These are phyloP conservation scores for Grammothele lineata DNA, from an alignment of 768 basidiomycete species.

Conservation along the genomic window DNA sequence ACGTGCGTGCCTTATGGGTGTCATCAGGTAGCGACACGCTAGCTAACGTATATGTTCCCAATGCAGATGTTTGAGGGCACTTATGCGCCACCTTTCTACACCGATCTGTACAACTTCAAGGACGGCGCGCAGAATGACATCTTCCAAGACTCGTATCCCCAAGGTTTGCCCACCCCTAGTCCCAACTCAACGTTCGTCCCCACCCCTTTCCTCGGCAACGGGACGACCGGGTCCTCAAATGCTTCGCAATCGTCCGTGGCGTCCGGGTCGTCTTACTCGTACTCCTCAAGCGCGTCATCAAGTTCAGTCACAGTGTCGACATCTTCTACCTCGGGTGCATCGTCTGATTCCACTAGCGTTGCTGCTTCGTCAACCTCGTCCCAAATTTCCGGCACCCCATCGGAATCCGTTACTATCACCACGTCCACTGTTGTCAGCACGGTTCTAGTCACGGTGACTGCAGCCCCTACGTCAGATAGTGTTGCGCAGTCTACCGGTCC, in stretches of 20 bases:
- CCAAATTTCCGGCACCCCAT: background rate
- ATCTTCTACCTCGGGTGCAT: slow-evolving; percentile 38
- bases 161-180: slow-evolving; percentile 20
- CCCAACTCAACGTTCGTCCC: slow-evolving; percentile 26
- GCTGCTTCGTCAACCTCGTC: background rate
- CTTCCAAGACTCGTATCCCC: slow-evolving; percentile 53
- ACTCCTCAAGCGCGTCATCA: background rate
- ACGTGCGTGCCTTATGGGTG: slow-evolving; percentile 34
- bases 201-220: slow-evolving; percentile 16
- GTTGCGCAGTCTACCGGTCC: background rate
- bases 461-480: background rate
- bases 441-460: slow-evolving; percentile 22
- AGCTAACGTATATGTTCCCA: background rate
- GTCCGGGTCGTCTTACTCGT: background rate
- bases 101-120: slow-evolving; percentile 64
- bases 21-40: too few relatives aligned
- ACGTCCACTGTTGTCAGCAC: slow-evolving; percentile 23
- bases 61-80: slow-evolving; percentile 62
- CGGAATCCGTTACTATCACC: slow-evolving; percentile 1
- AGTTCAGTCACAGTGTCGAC: background rate
- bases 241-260: background rate
- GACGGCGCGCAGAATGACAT: slow-evolving; percentile 76
- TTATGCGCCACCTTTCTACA: slow-evolving; percentile 62
- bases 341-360: too few relatives aligned
- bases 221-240: background rate